Base-by-base conservation (phyloP, 2,329 filamentous ascomycete species). In the Colletotrichum ledebouriae region DNA sequence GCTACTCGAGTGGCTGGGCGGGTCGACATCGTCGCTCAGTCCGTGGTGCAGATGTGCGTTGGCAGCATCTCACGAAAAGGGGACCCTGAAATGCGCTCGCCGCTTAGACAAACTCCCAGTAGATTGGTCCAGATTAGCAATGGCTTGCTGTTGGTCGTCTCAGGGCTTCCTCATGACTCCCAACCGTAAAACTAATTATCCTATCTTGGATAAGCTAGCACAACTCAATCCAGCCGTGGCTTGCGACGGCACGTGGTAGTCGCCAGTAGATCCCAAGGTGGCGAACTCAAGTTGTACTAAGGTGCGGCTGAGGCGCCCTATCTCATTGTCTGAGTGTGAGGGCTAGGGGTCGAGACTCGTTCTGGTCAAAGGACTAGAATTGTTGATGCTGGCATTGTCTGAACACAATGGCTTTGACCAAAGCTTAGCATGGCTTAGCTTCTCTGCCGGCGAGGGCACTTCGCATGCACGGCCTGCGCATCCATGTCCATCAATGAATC, bases 371-470 rank as follows among this genome's bases (percentile, higher is more conserved):
- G 6, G 15, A 49, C 46, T n/a, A 33, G 39, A 20, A 4, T 17
- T 12, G 37, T 13, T 13, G 37, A 7, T 7, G 42, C 17, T 11
- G n/a, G n/a, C 42, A 46, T 46, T 46, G 42, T 46, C 42, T 17
- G 17, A 20, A 17, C 42, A 37, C 42, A 37, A n/a, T 47, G 42
- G 17, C 57, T 39, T 57, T 42, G 42, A 46, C 42, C 39, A 57
- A 41, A 57, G 53, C 53, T 39, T 39, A 25, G 11, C 53, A 39
- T 4, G 15, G 2, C 11, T 5, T 5, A 15, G 29, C 33, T 7
- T 15, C 10, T 39, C 53, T 52, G 15, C 15, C 25, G 47, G 4
- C 25, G 25, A 29, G 25, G 25, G 25, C 25, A 29, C 25, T 29
- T 29, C 5, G 25, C 25, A 1, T 6, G 25, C 5, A 29, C 25